Percentiles rank a stretch among this genome's conserved stretches.
These are phyloP conservation scores for Vitis rupestris DNA, from an alignment of 164 flowering plant genomes.

Conservation along the genomic window DNA sequence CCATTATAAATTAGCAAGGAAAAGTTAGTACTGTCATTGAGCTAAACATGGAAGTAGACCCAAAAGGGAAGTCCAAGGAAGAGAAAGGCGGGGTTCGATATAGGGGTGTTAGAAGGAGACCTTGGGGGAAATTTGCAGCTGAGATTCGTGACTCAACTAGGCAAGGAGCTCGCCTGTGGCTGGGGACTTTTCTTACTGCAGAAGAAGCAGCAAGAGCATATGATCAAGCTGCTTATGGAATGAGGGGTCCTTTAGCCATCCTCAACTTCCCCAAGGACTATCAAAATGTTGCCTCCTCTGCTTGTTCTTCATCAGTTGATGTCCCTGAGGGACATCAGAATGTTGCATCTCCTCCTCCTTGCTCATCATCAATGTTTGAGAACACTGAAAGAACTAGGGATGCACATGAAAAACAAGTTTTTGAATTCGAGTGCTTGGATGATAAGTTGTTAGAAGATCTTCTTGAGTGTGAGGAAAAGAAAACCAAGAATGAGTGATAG, in stretches of 20 bases:
- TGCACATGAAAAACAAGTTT: conserved; percentile 6
- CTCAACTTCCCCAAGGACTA: conserved; percentile 46
- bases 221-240: conserved; percentile 42
- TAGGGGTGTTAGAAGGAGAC: conserved; percentile 45
- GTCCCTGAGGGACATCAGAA: too few species aligned
- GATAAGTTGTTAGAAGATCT: conserved; percentile 21
- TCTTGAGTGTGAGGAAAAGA: conserved; percentile 14
- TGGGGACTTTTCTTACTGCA: conserved; percentile 49
- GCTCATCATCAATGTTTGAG: conserved; percentile 1
- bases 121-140: conserved; percentile 58
- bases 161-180: conserved; percentile 48
- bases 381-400: neutral
- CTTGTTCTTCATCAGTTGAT: neutral
- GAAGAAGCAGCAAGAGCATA: conserved; percentile 55
- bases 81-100: conserved; percentile 19
- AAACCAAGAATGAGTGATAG: neutral
- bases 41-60: neutral
- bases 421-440: conserved; percentile 22
- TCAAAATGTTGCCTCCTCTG: neutral
- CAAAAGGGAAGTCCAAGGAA: neutral
- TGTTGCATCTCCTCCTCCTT: neutral
- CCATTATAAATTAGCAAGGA: too few species aligned
- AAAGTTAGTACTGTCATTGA: too few species aligned
- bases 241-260: conserved; percentile 38
- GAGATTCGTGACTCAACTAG: conserved; percentile 46